phyloP scores from a whole-genome alignment of 2,329 filamentous ascomycete species.

The Fusarium sublunatum region DNA sequence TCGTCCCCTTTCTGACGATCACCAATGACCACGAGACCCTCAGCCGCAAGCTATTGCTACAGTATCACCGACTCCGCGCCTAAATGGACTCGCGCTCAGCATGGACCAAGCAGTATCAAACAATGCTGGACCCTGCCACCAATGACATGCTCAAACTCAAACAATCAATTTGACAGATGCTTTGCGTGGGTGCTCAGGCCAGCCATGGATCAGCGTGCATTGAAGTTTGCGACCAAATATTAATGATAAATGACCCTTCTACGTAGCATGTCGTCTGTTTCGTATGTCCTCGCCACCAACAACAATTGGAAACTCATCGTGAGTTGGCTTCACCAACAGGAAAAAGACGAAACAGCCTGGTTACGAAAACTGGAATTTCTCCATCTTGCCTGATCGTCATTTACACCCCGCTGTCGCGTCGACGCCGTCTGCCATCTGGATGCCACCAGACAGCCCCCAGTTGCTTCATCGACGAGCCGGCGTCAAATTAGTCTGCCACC shows the following conservation, averaged over 20 bases:
- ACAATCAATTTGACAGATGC: slow-evolving; percentile 18
- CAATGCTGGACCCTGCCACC: slow-evolving; percentile 18
- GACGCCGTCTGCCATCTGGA: slow-evolving; percentile 35
- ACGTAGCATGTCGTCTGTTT: slow-evolving; percentile 1
- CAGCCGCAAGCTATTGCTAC: slow-evolving; percentile 32
- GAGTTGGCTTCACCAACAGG: slow-evolving; percentile 19
- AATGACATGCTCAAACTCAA: slow-evolving; percentile 16
- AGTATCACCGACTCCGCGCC: slow-evolving; percentile 29
- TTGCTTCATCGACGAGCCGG: slow-evolving; percentile 29
- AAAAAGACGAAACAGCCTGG: slow-evolving; percentile 12
- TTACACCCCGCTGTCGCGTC: slow-evolving; percentile 20
- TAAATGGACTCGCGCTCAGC: slow-evolving; percentile 21
- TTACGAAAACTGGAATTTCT: slow-evolving; percentile 16
- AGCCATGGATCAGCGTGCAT: slow-evolving; percentile 4
- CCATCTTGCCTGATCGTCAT: slow-evolving; percentile 32
- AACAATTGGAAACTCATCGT: not conserved
- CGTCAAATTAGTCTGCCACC: slow-evolving; percentile 36
- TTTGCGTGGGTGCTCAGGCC: slow-evolving; percentile 12
- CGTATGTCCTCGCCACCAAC: not conserved
- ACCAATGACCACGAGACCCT: slow-evolving; percentile 26
- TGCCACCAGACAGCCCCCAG: slow-evolving; percentile 31
- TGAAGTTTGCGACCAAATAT: not conserved
- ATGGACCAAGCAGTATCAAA: slow-evolving; percentile 33
- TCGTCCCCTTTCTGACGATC: slow-evolving; percentile 20
- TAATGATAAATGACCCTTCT: slow-evolving; percentile 1